Evolutionary conservation across 768 basidiomycete species (phyloP), one percentile per base, ranked within the genome.

Genomic region (Agaricus bisporus): DNA sequence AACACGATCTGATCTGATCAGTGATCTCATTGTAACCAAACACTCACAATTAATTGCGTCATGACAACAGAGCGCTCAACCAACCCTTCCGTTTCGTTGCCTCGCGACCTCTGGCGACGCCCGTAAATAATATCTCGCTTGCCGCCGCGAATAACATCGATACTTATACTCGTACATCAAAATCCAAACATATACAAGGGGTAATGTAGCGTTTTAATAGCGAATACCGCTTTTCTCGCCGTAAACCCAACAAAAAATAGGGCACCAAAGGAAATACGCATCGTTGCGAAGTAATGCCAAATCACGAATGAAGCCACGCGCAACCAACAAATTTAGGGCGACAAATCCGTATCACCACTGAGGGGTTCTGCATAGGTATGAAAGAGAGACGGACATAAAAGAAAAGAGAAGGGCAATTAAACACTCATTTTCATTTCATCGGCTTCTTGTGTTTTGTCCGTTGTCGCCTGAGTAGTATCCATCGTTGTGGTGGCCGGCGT

Each of bases 251-350:
- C 32, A 11, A 7, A 32, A 4, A 32, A 32, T 25, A 44, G 22
- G 41, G 43, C 20, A 14, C 26, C 35, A 44, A 29, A 12, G 26
- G 41, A 15, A 29, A 32, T 32, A 53, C 43, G 45, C n/a, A 29
- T 14, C 37, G 22, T 37, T 44, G 51, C 28, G 36, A 46, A 42
- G 36, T 41, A 35, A 25, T 29, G 35, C 52, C 17, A 45, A 20
- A 26, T 39, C 49, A 28, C 20, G 28, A 48, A 47, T 41, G 44
- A 25, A 44, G 41, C 38, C 32, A 26, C n/a, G 45, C 52, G 35
- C 39, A 54, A 43, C 32, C 47, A 48, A 54, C 42, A 48, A 35
- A 41, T 29, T 54, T 36, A 42, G 46, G 48, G 53, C 46, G 32
- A 48, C 53, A 48, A 32, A 54, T 54, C 47, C 46, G 41, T 48